A percentile compares a stretch with the other conserved stretches of the same genome.
These are phyloP conservation scores for Gnomoniopsis smithogilvyi DNA, from an alignment of 2,329 filamentous ascomycete species.

Conservation along the genomic window DNA sequence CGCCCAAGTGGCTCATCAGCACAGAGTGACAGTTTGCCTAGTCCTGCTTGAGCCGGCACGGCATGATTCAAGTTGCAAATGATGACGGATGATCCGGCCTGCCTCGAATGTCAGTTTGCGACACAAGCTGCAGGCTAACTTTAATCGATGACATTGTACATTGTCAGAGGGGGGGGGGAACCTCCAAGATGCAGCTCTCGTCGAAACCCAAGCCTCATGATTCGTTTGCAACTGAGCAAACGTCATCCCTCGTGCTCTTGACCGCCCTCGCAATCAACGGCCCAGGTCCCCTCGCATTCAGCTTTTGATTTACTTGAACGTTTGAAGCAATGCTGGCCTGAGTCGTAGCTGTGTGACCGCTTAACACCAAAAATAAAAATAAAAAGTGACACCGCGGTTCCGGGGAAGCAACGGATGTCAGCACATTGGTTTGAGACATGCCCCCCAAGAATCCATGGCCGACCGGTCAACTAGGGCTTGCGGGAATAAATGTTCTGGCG, in stretches of 20 bases:
- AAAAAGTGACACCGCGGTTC: background rate
- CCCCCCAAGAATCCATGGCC: background rate
- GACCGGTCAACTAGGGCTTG: background rate
- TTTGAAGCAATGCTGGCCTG: too few relatives aligned
- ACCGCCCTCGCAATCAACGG: too few relatives aligned
- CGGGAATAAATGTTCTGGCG: background rate
- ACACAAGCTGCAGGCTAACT: background rate
- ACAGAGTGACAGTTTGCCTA: slow-evolving; percentile 8
- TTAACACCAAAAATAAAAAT: too few relatives aligned
- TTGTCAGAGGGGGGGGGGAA: too few relatives aligned
- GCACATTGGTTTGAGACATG: background rate
- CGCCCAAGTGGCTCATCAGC: slow-evolving; percentile 4
- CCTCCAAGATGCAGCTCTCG: too few relatives aligned
- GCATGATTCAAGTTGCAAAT: background rate
- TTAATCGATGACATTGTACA: background rate
- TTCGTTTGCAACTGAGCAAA: too few relatives aligned
- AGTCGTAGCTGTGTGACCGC: too few relatives aligned
- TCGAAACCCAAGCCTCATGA: too few relatives aligned
- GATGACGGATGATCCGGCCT: background rate
- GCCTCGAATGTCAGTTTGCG: background rate
- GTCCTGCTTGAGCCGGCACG: background rate
- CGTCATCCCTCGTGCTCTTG: too few relatives aligned
- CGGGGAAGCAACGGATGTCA: slow-evolving; percentile 2
- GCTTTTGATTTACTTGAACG: too few relatives aligned
- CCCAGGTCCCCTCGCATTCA: too few relatives aligned